phyloP scores from a whole-genome alignment of 139 green algal species.

The Auxenochlorella pyrenoidosa region DNA sequence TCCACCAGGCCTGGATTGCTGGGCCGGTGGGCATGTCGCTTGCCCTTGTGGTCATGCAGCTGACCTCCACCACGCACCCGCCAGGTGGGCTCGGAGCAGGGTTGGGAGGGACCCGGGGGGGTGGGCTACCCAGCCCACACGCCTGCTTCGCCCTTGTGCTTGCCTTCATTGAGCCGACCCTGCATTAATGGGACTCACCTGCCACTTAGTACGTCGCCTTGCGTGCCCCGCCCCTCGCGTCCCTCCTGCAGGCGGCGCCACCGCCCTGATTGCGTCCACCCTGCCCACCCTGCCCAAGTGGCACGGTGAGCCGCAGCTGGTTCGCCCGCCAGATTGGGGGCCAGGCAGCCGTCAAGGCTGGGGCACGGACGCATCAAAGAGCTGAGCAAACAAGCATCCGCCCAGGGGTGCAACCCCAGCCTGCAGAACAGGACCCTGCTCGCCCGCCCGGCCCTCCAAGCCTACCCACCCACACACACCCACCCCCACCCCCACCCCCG shows the following conservation, averaged over 20 bases:
- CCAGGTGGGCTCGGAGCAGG: conserved; percentile 1
- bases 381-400: too few species aligned
- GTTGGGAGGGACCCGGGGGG: too few species aligned
- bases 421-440: too few species aligned
- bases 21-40: conserved; percentile 40
- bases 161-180: neutral
- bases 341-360: too few species aligned
- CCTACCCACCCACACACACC: too few species aligned
- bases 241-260: conserved; percentile 39
- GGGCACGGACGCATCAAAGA: too few species aligned
- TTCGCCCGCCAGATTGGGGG: too few species aligned
- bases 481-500: neutral
- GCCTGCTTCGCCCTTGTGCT: too few species aligned
- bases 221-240: neutral
- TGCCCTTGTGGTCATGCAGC: conserved; percentile 32
- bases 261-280: conserved; percentile 37
- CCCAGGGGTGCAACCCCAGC: too few species aligned
- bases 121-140: too few species aligned
- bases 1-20: conserved; percentile 35
- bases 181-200: neutral
- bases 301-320: conserved; percentile 1
- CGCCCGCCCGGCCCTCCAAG: too few species aligned
- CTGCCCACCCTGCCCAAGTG: conserved; percentile 30
- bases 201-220: neutral
- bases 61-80: conserved; percentile 48